Percentiles rank a stretch among this genome's conserved stretches.
Conservation (phyloP, 1,284 basidiomycete genomes). For the Meira miltonrushii region DNA sequence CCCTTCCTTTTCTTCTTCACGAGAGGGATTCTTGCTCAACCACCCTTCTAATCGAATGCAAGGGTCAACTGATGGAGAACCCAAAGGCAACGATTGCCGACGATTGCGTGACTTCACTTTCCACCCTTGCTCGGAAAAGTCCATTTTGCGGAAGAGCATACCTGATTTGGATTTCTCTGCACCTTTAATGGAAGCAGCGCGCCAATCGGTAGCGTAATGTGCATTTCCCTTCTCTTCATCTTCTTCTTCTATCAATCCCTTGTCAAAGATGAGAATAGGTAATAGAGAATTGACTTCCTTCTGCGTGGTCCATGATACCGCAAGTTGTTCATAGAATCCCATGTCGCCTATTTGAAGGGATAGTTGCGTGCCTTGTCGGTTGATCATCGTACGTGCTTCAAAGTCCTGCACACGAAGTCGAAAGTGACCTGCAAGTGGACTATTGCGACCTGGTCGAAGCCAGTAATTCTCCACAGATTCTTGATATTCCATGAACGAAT, state of each 20-base stretch:
- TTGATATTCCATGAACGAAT: not conserved
- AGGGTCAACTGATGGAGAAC: no score
- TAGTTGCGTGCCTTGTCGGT: not conserved
- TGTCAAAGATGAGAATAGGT: constrained; percentile 25
- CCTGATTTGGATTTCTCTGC: not conserved
- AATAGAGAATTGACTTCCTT: constrained; percentile 16
- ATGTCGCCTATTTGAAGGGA: constrained; percentile 17
- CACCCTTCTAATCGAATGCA: no score
- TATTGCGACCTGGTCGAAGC: constrained; percentile 23
- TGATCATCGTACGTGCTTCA: not conserved
- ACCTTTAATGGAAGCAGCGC: constrained; percentile 9
- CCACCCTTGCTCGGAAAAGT: constrained; percentile 33
- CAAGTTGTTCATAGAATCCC: constrained; percentile 25
- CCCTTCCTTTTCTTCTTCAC: no score
- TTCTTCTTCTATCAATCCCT: not conserved
- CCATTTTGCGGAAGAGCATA: constrained; percentile 20
- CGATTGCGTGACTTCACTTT: constrained; percentile 19
- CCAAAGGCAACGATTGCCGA: not conserved
- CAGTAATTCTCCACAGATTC: constrained; percentile 21
- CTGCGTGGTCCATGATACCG: constrained; percentile 7
- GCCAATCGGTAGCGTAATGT: constrained; percentile 24
- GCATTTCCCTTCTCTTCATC: not conserved
- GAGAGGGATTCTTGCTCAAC: no score
- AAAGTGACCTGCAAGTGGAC: constrained; percentile 32
- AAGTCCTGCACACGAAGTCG: constrained; percentile 17